Percentiles rank a stretch among this genome's conserved stretches.
phyloP scores from a whole-genome alignment of 2,329 filamentous ascomycete genomes.

The Tolypocladium amazonense region DNA sequence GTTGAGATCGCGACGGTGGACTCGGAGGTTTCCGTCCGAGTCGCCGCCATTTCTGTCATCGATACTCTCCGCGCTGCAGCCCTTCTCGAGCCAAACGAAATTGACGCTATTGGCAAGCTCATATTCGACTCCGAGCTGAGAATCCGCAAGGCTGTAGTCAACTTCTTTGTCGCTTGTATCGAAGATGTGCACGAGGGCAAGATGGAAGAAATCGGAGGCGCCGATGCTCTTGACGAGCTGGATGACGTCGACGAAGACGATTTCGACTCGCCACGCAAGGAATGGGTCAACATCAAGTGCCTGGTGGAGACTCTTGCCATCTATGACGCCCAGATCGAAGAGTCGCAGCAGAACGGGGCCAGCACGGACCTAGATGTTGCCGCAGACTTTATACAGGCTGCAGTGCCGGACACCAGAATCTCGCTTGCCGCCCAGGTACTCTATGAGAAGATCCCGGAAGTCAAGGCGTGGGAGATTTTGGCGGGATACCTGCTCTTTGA shows the following conservation, averaged over 20 bases:
- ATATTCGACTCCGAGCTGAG: slow-evolving; percentile 80
- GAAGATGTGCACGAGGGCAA: slow-evolving; percentile 70
- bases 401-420: slow-evolving; percentile 67
- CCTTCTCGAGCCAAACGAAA: slow-evolving; percentile 81
- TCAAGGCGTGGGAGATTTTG: slow-evolving; percentile 79
- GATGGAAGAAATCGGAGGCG: slow-evolving; percentile 74
- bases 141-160: slow-evolving; percentile 79
- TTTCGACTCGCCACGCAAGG: slow-evolving; percentile 62
- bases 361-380: slow-evolving; percentile 37
- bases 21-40: slow-evolving; percentile 69
- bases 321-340: slow-evolving; percentile 64
- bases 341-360: slow-evolving; percentile 37
- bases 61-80: slow-evolving; percentile 74
- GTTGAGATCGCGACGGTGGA: slow-evolving; percentile 90
- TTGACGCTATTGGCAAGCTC: slow-evolving; percentile 77
- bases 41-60: slow-evolving; percentile 69
- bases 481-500: slow-evolving; percentile 89
- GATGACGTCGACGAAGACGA: slow-evolving; percentile 64
- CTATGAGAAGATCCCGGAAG: slow-evolving; percentile 70
- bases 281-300: slow-evolving; percentile 89
- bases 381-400: slow-evolving; percentile 48
- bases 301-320: slow-evolving; percentile 72
- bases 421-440: slow-evolving; percentile 77
- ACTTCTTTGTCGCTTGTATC: slow-evolving; percentile 84
- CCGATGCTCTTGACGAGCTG: slow-evolving; percentile 67